These are phyloP conservation scores for Moricandia arvensis DNA, from an alignment of 345 rosid species.

Conservation along the genomic window DNA sequence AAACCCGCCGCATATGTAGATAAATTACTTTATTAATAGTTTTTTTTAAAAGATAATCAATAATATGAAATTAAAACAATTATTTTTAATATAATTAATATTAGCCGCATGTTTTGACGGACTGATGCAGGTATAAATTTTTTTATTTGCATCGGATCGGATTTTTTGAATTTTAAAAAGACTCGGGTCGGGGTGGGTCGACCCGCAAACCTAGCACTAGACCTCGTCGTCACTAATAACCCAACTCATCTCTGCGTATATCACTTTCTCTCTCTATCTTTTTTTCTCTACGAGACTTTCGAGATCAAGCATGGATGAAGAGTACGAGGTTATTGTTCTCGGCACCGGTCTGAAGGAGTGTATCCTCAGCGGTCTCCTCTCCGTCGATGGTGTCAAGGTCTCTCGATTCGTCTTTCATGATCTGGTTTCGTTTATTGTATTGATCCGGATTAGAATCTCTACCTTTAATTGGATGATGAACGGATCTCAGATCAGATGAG, in stretches of 20 bases:
- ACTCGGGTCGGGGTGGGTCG: too few species aligned
- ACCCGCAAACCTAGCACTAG: too few species aligned
- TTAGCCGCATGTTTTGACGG: too few species aligned
- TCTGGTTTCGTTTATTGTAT: neutral
- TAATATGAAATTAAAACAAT: too few species aligned
- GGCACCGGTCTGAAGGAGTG: conserved; percentile 97
- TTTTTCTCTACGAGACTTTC: neutral
- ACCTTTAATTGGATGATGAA: neutral
- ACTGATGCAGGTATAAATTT: too few species aligned
- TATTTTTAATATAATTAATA: too few species aligned
- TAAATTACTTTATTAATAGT: too few species aligned
- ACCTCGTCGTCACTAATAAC: conserved; percentile 22
- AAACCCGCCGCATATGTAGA: too few species aligned
- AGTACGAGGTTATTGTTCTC: conserved; percentile 86
- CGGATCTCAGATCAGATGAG: conserved; percentile 23
- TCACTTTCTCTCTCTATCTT: too few species aligned
- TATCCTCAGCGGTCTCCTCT: conserved; percentile 93
- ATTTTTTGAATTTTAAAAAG: too few species aligned
- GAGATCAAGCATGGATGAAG: conserved; percentile 69
- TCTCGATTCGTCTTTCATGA: neutral
- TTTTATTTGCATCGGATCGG: too few species aligned
- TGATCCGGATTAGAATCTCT: neutral
- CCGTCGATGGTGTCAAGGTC: conserved; percentile 94
- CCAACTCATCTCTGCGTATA: conserved; percentile 8
- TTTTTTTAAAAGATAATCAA: too few species aligned